Percentiles rank a stretch among this genome's conserved stretches.
These are phyloP conservation scores for Diplogelasinospora grovesii DNA, from an alignment of 495 filamentous ascomycete species.

Conservation along the genomic window DNA sequence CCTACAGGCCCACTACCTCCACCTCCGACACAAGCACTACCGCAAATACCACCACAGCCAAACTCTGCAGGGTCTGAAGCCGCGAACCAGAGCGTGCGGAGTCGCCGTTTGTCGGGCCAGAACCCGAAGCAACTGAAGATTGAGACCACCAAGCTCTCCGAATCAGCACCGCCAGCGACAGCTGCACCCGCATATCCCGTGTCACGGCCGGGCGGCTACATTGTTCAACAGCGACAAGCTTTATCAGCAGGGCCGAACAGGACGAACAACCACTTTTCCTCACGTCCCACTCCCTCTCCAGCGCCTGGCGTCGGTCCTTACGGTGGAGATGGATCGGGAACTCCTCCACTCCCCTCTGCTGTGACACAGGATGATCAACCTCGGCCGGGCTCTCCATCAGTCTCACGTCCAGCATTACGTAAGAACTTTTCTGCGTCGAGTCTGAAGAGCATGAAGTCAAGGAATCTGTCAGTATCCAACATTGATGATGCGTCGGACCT, in stretches of 20 bases:
- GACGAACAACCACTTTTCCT: constrained; percentile 19
- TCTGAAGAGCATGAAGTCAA: constrained; percentile 59
- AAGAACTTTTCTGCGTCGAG: constrained; percentile 79
- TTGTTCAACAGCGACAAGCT: constrained; percentile 41
- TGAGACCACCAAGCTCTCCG: constrained; percentile 56
- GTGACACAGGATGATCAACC: constrained; percentile 24
- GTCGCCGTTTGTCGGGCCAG: constrained; percentile 73
- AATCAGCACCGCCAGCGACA: constrained; percentile 27
- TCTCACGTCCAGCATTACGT: constrained; percentile 47
- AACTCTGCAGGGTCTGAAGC: constrained; percentile 18
- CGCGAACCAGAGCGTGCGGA: constrained; percentile 57
- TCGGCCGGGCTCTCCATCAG: constrained; percentile 34
- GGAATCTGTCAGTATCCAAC: constrained; percentile 69
- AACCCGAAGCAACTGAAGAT: constrained; percentile 81
- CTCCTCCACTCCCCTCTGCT: constrained; percentile 25
- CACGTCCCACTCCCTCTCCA: constrained; percentile 28
- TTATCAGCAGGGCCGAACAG: constrained; percentile 33
- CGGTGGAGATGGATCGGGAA: constrained; percentile 20
- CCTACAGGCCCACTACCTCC: constrained; percentile 30
- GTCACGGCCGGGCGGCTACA: constrained; percentile 39
- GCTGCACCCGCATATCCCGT: constrained; percentile 36
- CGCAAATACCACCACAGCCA: constrained; percentile 27
- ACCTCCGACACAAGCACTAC: constrained; percentile 25
- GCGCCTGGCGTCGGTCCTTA: constrained; percentile 7
- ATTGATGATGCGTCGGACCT: constrained; percentile 58